Base-by-base conservation (phyloP, 2,329 filamentous ascomycete species). In the Dryadomyces quercivorus region DNA sequence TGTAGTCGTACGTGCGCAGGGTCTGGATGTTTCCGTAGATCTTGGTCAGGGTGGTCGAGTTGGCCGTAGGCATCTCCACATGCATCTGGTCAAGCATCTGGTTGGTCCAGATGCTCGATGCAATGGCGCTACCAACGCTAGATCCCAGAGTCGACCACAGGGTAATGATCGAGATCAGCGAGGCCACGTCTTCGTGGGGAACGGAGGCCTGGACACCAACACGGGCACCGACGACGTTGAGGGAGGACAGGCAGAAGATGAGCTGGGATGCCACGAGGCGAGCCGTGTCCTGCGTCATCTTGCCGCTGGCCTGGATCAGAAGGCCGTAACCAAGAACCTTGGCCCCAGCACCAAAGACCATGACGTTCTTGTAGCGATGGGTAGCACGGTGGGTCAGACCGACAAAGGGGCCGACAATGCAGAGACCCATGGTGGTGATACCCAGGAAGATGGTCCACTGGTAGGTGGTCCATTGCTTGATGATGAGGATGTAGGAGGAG, bases 401-500 rank as follows among this genome's bases (percentile, higher is more conserved):
- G 16, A 73, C 60, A 47, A 85, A 72, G 3, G 80, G 77, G 6
- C 81, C 71, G 56, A 85, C 75, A 2, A 81, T 84, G 20, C 78
- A 76, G 63, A 85, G 85, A 2, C 75, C 80, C 59, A 84, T 78
- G 0, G 79, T 81, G 57, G 85, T 79, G 59, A 78, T 77, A 31
- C 82, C 78, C 8, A 82, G 79, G 43, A 75, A 75, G n/a, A 74
- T 71, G 56, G 82, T 70, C 34, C 79, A 77, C 56, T 80, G 72
- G 57, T 57, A 57, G 2, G 56, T 57, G 1, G 56, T 57, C 56
- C 56, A 57, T 18, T 72, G 70, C 59, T 82, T 80, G 5, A 85
- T 81, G 18, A 85, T 79, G 50, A 81, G 72, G n/a, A 84, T 73
- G 64, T 84, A 85, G 13, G 79, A 83, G 61, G 78, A 79, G 60